Evolutionary conservation across 208 protist species (phyloP).

Genomic region (Porcisia deanei): DNA sequence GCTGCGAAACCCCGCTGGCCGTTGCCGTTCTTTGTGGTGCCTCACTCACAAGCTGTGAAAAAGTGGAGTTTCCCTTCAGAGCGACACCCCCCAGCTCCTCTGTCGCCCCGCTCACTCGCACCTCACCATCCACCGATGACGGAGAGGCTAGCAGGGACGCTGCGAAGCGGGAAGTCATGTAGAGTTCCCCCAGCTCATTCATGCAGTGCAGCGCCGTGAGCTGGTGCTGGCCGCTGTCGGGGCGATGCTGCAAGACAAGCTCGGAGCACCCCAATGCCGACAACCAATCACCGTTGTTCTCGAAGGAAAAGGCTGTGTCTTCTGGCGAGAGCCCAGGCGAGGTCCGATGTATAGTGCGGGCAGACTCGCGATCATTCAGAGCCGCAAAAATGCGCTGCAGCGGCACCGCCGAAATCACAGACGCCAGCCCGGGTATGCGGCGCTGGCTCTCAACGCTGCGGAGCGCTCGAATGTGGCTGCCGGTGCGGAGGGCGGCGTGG

Average conservation of each 20-base stretch:
- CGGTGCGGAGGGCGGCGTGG: conserved; percentile 58
- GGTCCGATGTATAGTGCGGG: conserved; percentile 68
- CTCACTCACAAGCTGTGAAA: conserved; percentile 10
- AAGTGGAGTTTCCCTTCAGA: conserved; percentile 9
- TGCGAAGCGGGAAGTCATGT: conserved; percentile 83
- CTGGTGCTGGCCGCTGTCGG: conserved; percentile 68
- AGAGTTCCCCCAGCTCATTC: conserved; percentile 82
- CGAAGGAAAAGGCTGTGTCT: conserved; percentile 76
- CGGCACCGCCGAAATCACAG: conserved; percentile 34
- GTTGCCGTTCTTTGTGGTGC: background rate
- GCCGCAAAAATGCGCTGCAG: conserved; percentile 85
- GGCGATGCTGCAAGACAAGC: conserved; percentile 75
- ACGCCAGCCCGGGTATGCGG: conserved; percentile 39
- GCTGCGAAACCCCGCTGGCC: background rate
- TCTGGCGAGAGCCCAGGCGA: conserved; percentile 35
- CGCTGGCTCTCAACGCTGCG: conserved; percentile 69
- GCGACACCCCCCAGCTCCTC: background rate
- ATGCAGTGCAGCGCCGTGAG: conserved; percentile 82
- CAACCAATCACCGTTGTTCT: conserved; percentile 88
- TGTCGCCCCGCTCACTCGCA: too few relatives aligned
- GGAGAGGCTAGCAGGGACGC: conserved; percentile 18
- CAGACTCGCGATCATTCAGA: conserved; percentile 78
- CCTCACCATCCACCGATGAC: background rate
- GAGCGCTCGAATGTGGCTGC: conserved; percentile 80
- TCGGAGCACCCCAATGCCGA: conserved; percentile 74